These are phyloP conservation scores for Ogataea minuta DNA, from an alignment of 805 yeast species.

Conservation along the genomic window DNA sequence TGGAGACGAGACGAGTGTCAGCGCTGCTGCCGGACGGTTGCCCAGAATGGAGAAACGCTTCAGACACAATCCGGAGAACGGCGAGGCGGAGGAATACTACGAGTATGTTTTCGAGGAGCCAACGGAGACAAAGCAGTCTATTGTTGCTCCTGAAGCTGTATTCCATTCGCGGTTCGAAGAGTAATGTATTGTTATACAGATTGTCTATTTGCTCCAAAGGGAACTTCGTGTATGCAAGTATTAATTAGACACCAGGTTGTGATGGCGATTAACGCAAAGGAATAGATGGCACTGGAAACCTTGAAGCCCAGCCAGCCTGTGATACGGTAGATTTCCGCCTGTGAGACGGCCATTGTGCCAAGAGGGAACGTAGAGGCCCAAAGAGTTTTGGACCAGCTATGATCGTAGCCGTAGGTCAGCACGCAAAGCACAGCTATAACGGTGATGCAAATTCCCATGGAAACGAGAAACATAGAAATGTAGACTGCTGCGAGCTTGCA, in stretches of 20 bases:
- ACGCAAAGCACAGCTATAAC: constrained; percentile 40
- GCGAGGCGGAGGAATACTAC: constrained; percentile 32
- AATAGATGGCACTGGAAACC: constrained; percentile 62
- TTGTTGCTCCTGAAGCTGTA: too few relatives aligned
- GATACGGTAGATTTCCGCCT: constrained; percentile 46
- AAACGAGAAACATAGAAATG: constrained; percentile 29
- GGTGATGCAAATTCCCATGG: constrained; percentile 39
- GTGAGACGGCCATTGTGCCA: constrained; percentile 74
- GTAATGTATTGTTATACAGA: constrained; percentile 2
- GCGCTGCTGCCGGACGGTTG: constrained; percentile 41
- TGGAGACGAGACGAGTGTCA: constrained; percentile 46
- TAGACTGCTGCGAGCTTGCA: constrained; percentile 19
- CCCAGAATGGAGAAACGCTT: constrained; percentile 55
- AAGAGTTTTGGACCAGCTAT: constrained; percentile 49
- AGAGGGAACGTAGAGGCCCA: constrained; percentile 92
- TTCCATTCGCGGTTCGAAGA: constrained; percentile 10
- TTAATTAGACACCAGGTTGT: constrained; percentile 42
- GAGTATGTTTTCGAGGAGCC: constrained; percentile 10
- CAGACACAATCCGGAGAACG: constrained; percentile 44
- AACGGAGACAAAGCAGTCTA: too few relatives aligned
- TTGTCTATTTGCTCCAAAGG: constrained; percentile 18
- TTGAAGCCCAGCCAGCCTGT: constrained; percentile 57
- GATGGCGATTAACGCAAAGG: constrained; percentile 47
- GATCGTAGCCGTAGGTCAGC: constrained; percentile 32
- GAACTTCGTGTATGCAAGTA: constrained; percentile 33